Conservation (phyloP, 768 basidiomycete genomes). For the Symmetrospora coprosmae region DNA sequence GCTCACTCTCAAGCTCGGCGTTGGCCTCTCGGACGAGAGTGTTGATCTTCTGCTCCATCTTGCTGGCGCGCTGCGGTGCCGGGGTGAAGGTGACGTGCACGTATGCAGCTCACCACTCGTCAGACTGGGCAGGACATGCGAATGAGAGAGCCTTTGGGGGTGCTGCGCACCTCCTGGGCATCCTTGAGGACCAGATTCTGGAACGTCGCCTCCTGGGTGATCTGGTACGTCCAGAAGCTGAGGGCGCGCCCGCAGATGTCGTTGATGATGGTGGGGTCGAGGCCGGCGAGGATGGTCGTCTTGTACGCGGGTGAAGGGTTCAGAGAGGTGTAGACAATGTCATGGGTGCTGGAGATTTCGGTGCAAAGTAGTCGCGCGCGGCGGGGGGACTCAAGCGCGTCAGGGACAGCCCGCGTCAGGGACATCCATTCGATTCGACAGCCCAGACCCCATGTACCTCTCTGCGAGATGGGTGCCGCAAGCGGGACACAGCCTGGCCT, state of each 20-base stretch:
- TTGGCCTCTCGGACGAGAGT: slow-evolving; percentile 22
- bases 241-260: slow-evolving; percentile 30
- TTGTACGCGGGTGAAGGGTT: slow-evolving; percentile 32
- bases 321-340: slow-evolving; percentile 23
- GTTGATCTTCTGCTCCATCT: slow-evolving; percentile 26
- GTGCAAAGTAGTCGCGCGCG: too few species aligned
- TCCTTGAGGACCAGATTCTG: slow-evolving; percentile 26
- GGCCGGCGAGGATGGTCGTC: slow-evolving; percentile 29
- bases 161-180: slow-evolving; percentile 21
- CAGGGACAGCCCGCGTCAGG: too few species aligned
- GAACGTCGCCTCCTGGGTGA: slow-evolving; percentile 24
- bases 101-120: slow-evolving; percentile 12
- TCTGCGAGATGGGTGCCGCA: slow-evolving; percentile 29
- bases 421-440: not conserved
- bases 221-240: slow-evolving; percentile 25
- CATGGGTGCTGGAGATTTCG: slow-evolving; percentile 14
- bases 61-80: not conserved
- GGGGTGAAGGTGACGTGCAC: too few species aligned
- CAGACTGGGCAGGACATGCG: too few species aligned
- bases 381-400: too few species aligned
- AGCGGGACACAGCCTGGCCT: slow-evolving; percentile 27
- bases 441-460: too few species aligned
- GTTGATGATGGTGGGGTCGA: slow-evolving; percentile 25
- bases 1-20: slow-evolving; percentile 12
- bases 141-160: too few species aligned